Evolutionary conservation across 768 basidiomycete genomes (phyloP).

Genomic region (Jaapia argillacea): DNA sequence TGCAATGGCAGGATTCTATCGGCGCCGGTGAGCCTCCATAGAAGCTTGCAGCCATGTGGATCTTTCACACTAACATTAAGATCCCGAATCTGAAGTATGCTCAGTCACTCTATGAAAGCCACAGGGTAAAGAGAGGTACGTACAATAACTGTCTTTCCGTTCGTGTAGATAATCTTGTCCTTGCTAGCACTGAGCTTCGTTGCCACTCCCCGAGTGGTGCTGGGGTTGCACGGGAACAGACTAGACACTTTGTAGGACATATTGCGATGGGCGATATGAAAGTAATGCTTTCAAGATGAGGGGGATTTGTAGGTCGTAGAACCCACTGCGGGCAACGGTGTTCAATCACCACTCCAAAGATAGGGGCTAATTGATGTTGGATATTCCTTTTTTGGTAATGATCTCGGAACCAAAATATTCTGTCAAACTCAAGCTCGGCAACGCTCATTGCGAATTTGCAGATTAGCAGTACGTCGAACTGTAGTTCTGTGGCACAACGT

Average conservation of each 20-base stretch:
- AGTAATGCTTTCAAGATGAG: not conserved
- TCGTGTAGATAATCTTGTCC: conserved; percentile 79
- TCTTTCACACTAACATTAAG: conserved; percentile 46
- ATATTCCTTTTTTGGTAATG: no score
- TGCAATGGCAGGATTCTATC: conserved; percentile 55
- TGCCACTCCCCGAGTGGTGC: conserved; percentile 53
- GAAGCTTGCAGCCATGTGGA: conserved; percentile 1
- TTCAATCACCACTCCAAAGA: conserved; percentile 6
- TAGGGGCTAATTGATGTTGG: no score
- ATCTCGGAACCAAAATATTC: no score
- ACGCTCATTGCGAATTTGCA: no score
- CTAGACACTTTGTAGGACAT: conserved; percentile 44
- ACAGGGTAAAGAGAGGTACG: conserved; percentile 22
- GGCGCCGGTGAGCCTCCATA: conserved; percentile 4
- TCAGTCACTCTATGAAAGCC: not conserved
- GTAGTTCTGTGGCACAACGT: no score
- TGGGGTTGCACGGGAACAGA: conserved; percentile 61
- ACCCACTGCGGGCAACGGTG: not conserved
- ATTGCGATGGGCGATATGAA: not conserved
- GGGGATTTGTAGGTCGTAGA: no score
- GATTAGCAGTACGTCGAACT: no score
- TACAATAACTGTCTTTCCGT: conserved; percentile 79
- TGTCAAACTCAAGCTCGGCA: no score
- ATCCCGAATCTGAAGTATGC: conserved; percentile 58
- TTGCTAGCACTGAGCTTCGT: conserved; percentile 68